Evolutionary conservation across 2,329 filamentous ascomycete species (phyloP), one percentile per base, ranked within the genome.

Genomic region (Alternaria tenuissima): DNA sequence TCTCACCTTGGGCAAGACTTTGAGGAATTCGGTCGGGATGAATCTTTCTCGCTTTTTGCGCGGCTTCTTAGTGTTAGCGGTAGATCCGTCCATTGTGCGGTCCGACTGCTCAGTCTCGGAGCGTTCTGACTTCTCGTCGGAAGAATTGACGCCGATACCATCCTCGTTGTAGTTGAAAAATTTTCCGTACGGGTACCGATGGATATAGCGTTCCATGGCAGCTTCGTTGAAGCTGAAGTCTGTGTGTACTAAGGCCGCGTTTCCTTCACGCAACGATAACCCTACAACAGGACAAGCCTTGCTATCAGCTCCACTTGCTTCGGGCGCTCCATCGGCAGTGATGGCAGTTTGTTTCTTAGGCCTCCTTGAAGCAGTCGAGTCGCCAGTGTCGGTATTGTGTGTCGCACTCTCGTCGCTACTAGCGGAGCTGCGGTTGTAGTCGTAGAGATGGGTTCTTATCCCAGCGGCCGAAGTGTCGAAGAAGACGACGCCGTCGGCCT

Each of bases 91-190:
- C 16, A 58, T 46, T 2, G 61, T 72, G 26, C 66, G 69, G 36
- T 75, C 71, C 22, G 71, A 75, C 39, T 72, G 68, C 24, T 73
- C 70, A 18, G 72, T 69, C 53, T 74, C 72, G 6, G 70, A 75
- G 26, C 59, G 67, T 44, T 74, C 71, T 8, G 69, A 74, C 36
- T 67, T 70, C 51, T 76, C 75, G 30, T 76, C 74, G 32, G 72
- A 73, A 16, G 71, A 74, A 43, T 72, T 75, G 54, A 75, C 60
- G 12, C 74, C 72, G 12, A 67, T 55, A 6, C 75, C 75, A 47
- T 76, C 68, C 47, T 75, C 73, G 20, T 71, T 74, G 51, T 75
- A 76, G 47, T 72, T 76, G 66, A 77, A 77, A 57, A 75, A 77
- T 52, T 77, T 77, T 12, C 74, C 74, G 39, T 70, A 67, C 1